Conservation (phyloP, 1,284 basidiomycete species). For the Ustilago lituana region DNA sequence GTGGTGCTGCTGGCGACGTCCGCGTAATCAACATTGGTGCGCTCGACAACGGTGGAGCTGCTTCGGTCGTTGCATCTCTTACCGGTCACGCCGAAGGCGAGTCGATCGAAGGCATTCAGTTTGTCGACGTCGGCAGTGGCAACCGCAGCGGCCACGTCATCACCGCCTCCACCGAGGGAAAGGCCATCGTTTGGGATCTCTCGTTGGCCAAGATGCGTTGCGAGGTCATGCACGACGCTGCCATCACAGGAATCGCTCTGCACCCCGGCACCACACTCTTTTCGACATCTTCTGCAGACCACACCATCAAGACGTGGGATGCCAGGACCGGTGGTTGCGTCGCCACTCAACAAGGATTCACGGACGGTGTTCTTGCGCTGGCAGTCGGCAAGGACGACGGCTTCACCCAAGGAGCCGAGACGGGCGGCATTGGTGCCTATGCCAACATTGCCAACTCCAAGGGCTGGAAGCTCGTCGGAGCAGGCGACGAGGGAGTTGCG, state of each 20-base stretch:
- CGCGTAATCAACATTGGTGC: conserved; percentile 86
- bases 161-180: conserved; percentile 92
- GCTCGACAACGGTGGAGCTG: conserved; percentile 68
- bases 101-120: conserved; percentile 87
- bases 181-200: conserved; percentile 92
- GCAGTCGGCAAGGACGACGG: conserved; percentile 71
- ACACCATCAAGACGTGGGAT: conserved; percentile 89
- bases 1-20: conserved; percentile 82
- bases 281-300: conserved; percentile 75
- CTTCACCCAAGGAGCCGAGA: conserved; percentile 67
- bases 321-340: conserved; percentile 82
- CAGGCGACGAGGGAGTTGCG: conserved; percentile 65
- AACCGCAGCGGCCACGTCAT: conserved; percentile 75
- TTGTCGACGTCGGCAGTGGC: conserved; percentile 79
- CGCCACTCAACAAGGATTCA: conserved; percentile 84
- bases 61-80: conserved; percentile 81
- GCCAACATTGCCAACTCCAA: conserved; percentile 38
- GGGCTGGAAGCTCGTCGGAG: conserved; percentile 65
- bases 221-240: conserved; percentile 47
- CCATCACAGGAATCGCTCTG: conserved; percentile 48
- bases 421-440: conserved; percentile 62
- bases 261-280: conserved; percentile 89
- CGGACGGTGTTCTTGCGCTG: conserved; percentile 80
- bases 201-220: conserved; percentile 70
- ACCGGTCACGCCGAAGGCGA: conserved; percentile 87